Evolutionary conservation across 2,329 filamentous ascomycete species (phyloP).

Genomic region (Hypoxylon sp.): DNA sequence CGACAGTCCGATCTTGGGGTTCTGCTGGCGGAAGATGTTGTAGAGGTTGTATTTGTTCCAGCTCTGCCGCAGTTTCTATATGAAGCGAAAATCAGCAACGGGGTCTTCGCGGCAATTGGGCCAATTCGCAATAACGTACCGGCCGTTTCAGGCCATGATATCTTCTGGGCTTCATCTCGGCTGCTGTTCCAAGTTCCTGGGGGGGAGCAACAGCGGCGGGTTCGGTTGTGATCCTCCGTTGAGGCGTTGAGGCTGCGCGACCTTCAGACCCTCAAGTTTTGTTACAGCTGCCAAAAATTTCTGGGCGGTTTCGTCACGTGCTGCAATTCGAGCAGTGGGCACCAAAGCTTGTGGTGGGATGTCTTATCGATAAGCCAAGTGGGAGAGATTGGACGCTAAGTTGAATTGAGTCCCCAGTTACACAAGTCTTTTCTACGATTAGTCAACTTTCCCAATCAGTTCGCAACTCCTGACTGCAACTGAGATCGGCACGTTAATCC

Average conservation of each 20-base stretch:
- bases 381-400: not conserved
- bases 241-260: conserved; percentile 22
- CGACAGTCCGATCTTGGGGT: conserved; percentile 59
- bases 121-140: conserved; percentile 62
- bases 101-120: conserved; percentile 10
- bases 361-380: conserved; percentile 21
- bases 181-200: conserved; percentile 33
- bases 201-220: conserved; percentile 35
- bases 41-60: conserved; percentile 99
- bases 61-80: conserved; percentile 90
- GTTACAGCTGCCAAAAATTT: conserved; percentile 45
- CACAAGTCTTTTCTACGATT: not conserved
- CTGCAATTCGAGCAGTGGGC: not conserved
- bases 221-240: conserved; percentile 16
- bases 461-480: not conserved
- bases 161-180: conserved; percentile 70
- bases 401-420: not conserved
- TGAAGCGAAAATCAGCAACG: conserved; percentile 13
- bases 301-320: conserved; percentile 47
- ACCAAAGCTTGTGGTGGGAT: conserved; percentile 5
- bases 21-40: conserved; percentile 76
- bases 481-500: conserved; percentile 1
- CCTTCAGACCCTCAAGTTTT: conserved; percentile 28
- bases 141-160: conserved; percentile 77
- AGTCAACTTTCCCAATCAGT: not conserved